phyloP scores from a whole-genome alignment of 1,139 yeast genomes.

The Sugiyamaella grinbergsii region DNA sequence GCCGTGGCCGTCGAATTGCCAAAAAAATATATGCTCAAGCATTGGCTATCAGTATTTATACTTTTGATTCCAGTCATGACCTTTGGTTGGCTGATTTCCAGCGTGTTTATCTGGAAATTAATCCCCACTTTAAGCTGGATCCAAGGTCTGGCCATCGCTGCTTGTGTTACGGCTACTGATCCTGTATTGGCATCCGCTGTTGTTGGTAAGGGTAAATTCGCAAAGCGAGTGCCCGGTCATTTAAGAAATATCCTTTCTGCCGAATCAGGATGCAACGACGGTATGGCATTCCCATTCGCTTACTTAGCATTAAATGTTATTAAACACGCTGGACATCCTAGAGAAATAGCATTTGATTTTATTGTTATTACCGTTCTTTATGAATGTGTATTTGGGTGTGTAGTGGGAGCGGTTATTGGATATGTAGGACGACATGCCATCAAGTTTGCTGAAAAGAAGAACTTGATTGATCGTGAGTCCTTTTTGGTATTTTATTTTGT shows the following conservation, averaged over 20 bases:
- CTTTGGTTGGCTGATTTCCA: slow-evolving; percentile 86
- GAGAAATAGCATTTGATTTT: slow-evolving; percentile 82
- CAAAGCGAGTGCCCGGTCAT: slow-evolving; percentile 97
- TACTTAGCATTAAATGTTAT: slow-evolving; percentile 72
- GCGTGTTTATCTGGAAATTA: slow-evolving; percentile 79
- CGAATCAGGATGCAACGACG: slow-evolving; percentile 97
- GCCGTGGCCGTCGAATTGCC: slow-evolving; percentile 98
- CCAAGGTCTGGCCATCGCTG: slow-evolving; percentile 77
- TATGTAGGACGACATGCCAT: slow-evolving; percentile 71
- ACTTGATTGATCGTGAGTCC: slow-evolving; percentile 88
- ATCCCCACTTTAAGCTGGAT: slow-evolving; percentile 82
- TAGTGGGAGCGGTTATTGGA: slow-evolving; percentile 80
- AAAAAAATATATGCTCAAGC: slow-evolving; percentile 85
- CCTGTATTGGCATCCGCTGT: slow-evolving; percentile 98
- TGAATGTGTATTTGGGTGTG: slow-evolving; percentile 83
- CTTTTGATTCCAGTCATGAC: slow-evolving; percentile 92
- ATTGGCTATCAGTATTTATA: slow-evolving; percentile 81
- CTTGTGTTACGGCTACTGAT: slow-evolving; percentile 96
- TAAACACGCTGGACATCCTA: slow-evolving; percentile 63
- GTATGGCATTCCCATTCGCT: slow-evolving; percentile 97
- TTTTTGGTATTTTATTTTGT: slow-evolving; percentile 88
- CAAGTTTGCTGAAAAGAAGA: slow-evolving; percentile 71
- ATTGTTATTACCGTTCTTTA: slow-evolving; percentile 75
- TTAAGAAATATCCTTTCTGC: slow-evolving; percentile 86
- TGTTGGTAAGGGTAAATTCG: slow-evolving; percentile 96